These are phyloP conservation scores for Gloeopeniophorella convolvens DNA, from an alignment of 768 basidiomycete species.

Conservation along the genomic window DNA sequence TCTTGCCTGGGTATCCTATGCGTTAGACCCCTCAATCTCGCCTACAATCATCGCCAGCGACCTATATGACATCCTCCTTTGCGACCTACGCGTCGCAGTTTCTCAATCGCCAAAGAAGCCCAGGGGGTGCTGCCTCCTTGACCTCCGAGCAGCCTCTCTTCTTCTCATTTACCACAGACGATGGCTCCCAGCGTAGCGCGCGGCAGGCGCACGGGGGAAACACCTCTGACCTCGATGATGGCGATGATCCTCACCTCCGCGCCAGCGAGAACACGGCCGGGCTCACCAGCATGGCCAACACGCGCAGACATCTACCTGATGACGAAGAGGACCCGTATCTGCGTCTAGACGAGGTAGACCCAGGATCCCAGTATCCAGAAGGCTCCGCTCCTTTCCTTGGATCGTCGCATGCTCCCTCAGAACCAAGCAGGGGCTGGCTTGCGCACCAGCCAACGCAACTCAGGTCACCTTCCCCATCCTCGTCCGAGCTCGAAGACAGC, in stretches of 20 bases:
- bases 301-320: conserved; percentile 25
- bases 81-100: conserved; percentile 81
- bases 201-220: conserved; percentile 28
- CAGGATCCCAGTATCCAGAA: conserved; percentile 30
- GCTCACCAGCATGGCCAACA: conserved; percentile 27
- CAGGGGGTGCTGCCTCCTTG: conserved; percentile 35
- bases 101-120: conserved; percentile 51
- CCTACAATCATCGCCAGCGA: too few species aligned
- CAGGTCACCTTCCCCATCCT: conserved; percentile 38
- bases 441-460: conserved; percentile 71
- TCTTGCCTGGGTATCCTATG: too few species aligned
- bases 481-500: conserved; percentile 34
- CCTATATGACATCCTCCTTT: conserved; percentile 58
- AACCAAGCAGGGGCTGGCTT: conserved; percentile 52
- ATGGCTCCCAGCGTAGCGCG: conserved; percentile 46
- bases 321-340: conserved; percentile 77
- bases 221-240: conserved; percentile 56
- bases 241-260: conserved; percentile 70
- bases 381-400: conserved; percentile 35
- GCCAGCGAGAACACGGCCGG: conserved; percentile 30
- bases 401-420: conserved; percentile 25
- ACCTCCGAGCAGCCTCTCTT: conserved; percentile 74
- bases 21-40: too few species aligned
- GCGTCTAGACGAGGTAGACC: conserved; percentile 63
- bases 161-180: conserved; percentile 81